Evolutionary conservation across 2,329 filamentous ascomycete species (phyloP), one percentile per base, ranked within the genome.

Genomic region (Catunica adiposa): DNA sequence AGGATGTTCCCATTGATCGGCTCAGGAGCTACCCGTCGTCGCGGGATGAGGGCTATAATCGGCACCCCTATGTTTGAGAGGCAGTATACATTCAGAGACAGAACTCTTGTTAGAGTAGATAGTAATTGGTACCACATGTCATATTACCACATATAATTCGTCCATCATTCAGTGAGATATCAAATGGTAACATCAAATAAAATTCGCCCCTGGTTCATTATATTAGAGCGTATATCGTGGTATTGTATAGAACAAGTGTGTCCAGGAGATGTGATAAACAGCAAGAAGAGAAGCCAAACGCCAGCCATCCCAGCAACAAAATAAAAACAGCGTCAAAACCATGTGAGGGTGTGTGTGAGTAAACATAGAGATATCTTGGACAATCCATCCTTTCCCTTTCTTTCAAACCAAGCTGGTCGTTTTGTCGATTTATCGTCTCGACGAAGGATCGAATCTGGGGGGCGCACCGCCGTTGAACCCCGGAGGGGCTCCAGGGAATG

Each of bases 371-470:
- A 51, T 51, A 54, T 29, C 52, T 54, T 54, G 17, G 38, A 20
- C n/a, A 11, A 17, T 47, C 48, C 48, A 44, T 29, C 52, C 29
- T 44, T 42, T 34, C 50, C 53, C 40, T 55, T 38, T 25, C 48
- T 42, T 26, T 48, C 9, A 47, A 37, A 23, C 34, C 48, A 17
- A 54, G 22, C n/a, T 53, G 34, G 50, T 51, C 31, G 17, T 52
- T 42, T 55, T 31, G 38, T 51, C 11, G 11, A 34, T 51, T 59
- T 72, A 80, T 72, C 76, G 71, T 68, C 78, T 74, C 55, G 82
- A 80, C 58, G 84, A 82, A 59, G 80, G 82, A 70, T 88, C 84
- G 71, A 90, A 90, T 60, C 86, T 85, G 58, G 84, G 83, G 52
- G 82, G 78, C 34, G 70, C 70, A 59, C 78, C 78, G 62, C 71